Evolutionary conservation across 1,284 basidiomycete species (phyloP).

Genomic region (Pyrrhoderma noxium): DNA sequence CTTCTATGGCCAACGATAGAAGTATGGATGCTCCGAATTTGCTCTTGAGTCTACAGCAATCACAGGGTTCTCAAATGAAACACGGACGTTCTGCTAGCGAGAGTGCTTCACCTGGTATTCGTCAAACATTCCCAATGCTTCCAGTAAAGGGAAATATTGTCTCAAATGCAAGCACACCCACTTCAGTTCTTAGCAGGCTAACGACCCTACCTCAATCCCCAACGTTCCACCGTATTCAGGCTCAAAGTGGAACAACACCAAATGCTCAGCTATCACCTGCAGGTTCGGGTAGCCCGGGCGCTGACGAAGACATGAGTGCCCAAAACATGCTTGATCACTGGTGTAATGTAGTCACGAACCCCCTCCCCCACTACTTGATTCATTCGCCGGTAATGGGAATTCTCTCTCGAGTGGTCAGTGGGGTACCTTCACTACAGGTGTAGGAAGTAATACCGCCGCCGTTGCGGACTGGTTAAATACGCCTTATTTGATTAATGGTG

Average conservation of each 20-base stretch:
- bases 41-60: conserved; percentile 42
- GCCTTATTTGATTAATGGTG: conserved; percentile 20
- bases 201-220: conserved; percentile 33
- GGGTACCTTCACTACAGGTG: conserved; percentile 29
- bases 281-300: conserved; percentile 56
- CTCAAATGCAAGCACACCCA: conserved; percentile 2
- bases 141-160: not conserved
- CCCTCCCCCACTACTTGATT: conserved; percentile 54
- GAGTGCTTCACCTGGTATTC: conserved; percentile 9
- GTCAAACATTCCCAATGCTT: conserved; percentile 1
- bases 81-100: conserved; percentile 30
- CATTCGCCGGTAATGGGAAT: conserved; percentile 31
- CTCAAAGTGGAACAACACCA: conserved; percentile 29
- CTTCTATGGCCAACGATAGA: conserved; percentile 23
- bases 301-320: conserved; percentile 67
- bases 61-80: conserved; percentile 24
- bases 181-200: conserved; percentile 5
- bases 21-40: conserved; percentile 33
- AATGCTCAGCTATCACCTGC: conserved; percentile 45
- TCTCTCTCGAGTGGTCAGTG: conserved; percentile 27
- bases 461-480: conserved; percentile 18
- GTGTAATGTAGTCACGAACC: conserved; percentile 68
- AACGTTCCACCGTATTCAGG: conserved; percentile 56
- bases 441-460: conserved; percentile 5
- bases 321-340: conserved; percentile 74